These are phyloP conservation scores for Leccinum olivaceopallidum DNA, from an alignment of 768 basidiomycete genomes.

Conservation along the genomic window DNA sequence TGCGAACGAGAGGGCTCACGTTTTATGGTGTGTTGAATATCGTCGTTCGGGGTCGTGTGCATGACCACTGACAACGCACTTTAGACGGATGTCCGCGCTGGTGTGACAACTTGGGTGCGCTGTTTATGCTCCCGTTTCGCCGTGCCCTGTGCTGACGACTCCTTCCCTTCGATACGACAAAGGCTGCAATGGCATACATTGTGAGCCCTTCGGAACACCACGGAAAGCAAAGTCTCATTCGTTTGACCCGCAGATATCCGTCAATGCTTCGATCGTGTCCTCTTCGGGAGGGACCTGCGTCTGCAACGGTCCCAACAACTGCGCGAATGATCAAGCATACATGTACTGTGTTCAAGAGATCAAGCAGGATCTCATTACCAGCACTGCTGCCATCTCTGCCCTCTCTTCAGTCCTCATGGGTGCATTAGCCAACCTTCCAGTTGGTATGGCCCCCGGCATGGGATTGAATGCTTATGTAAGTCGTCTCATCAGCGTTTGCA, in stretches of 20 bases:
- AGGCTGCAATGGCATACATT: conserved; percentile 87
- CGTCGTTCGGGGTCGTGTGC: not conserved
- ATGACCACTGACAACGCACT: conserved; percentile 8
- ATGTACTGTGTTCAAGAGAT: conserved; percentile 58
- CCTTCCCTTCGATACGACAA: not conserved
- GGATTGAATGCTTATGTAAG: conserved; percentile 81
- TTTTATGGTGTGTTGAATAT: conserved; percentile 47
- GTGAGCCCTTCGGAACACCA: conserved; percentile 37
- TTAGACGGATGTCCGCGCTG: conserved; percentile 77
- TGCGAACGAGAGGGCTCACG: conserved; percentile 63
- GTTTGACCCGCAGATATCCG: conserved; percentile 58
- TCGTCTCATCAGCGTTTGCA: conserved; percentile 6
- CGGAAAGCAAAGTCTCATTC: not conserved
- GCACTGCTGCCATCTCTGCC: conserved; percentile 76
- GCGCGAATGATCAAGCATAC: conserved; percentile 54
- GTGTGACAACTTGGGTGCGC: conserved; percentile 78
- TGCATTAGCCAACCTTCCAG: conserved; percentile 79
- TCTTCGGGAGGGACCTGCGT: conserved; percentile 82
- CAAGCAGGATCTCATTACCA: conserved; percentile 76
- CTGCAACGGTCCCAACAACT: conserved; percentile 59
- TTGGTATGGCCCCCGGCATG: conserved; percentile 86
- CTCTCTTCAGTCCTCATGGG: conserved; percentile 84
- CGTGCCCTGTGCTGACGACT: conserved; percentile 5
- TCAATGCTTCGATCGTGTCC: conserved; percentile 79
- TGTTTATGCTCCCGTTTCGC: not conserved